These are phyloP conservation scores for Saccharomycopsis selenospora DNA, from an alignment of 805 yeast species.

Conservation along the genomic window DNA sequence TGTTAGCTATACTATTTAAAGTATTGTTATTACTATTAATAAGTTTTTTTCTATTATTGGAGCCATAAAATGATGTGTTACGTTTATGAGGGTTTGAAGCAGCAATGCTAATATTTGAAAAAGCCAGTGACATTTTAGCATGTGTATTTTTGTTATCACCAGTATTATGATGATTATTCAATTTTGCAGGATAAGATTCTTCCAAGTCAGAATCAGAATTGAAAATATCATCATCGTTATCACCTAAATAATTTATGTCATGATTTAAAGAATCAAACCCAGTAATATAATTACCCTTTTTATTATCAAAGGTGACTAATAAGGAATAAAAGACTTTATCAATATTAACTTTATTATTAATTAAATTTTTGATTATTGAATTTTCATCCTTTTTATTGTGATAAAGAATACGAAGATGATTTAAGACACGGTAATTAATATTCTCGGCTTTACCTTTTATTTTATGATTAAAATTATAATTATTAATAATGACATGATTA, in stretches of 20 bases:
- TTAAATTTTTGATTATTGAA: slow-evolving; percentile 14
- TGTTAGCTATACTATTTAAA: too few relatives aligned
- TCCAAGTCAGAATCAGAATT: slow-evolving; percentile 17
- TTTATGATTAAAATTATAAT: slow-evolving; percentile 16
- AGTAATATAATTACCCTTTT: slow-evolving; percentile 6
- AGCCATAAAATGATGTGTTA: slow-evolving; percentile 14
- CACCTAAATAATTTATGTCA: not conserved
- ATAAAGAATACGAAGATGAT: slow-evolving; percentile 16
- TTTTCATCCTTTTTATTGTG: slow-evolving; percentile 17
- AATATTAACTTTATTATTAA: slow-evolving; percentile 19
- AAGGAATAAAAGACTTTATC: slow-evolving; percentile 21
- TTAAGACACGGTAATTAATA: slow-evolving; percentile 7
- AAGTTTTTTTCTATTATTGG: slow-evolving; percentile 7
- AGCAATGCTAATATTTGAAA: slow-evolving; percentile 18
- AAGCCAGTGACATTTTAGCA: slow-evolving; percentile 21
- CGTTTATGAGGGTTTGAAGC: slow-evolving; percentile 14
- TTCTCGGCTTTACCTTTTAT: slow-evolving; percentile 6
- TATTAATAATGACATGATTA: slow-evolving; percentile 17
- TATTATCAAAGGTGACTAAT: slow-evolving; percentile 14
- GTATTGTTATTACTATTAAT: not conserved
- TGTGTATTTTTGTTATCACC: not conserved
- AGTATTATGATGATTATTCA: not conserved
- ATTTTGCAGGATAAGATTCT: slow-evolving; percentile 18
- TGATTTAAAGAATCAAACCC: not conserved
- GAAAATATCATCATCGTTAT: not conserved